These are phyloP conservation scores for Diaporthe sp. DNA, from an alignment of 2,329 filamentous ascomycete species.

Conservation along the genomic window DNA sequence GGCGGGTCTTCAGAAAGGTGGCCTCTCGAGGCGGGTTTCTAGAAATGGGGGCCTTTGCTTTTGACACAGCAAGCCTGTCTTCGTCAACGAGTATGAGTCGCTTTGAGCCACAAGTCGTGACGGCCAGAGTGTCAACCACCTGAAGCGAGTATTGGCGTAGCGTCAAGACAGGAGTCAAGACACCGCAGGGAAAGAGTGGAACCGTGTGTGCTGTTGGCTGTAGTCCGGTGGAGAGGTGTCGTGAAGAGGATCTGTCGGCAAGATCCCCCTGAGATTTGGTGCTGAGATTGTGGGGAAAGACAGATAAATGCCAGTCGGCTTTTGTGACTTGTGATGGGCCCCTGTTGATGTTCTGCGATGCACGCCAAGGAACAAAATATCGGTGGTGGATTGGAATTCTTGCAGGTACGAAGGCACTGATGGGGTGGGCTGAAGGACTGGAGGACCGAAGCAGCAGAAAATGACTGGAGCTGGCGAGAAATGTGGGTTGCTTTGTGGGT, in stretches of 20 bases:
- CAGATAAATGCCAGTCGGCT: constrained; percentile 5
- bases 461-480: background rate
- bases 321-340: constrained; percentile 25
- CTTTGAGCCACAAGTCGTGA: constrained; percentile 4
- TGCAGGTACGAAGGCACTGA: constrained; percentile 2
- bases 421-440: background rate
- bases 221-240: constrained; percentile 25
- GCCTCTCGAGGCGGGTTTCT: constrained; percentile 1
- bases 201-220: constrained; percentile 20
- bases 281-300: constrained; percentile 29
- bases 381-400: background rate
- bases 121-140: constrained; percentile 7
- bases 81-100: background rate
- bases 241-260: constrained; percentile 29
- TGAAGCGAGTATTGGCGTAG: constrained; percentile 2
- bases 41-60: background rate
- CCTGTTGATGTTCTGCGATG: background rate
- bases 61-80: background rate
- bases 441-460: background rate
- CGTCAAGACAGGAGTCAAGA: constrained; percentile 5
- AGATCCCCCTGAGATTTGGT: constrained; percentile 30
- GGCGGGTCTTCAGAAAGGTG: constrained; percentile 9
- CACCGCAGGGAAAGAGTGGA: constrained; percentile 19
- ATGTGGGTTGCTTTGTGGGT: background rate
- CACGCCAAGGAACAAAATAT: constrained; percentile 11